These are phyloP conservation scores for Metschnikowia similis DNA, from an alignment of 805 yeast genomes.

Conservation along the genomic window DNA sequence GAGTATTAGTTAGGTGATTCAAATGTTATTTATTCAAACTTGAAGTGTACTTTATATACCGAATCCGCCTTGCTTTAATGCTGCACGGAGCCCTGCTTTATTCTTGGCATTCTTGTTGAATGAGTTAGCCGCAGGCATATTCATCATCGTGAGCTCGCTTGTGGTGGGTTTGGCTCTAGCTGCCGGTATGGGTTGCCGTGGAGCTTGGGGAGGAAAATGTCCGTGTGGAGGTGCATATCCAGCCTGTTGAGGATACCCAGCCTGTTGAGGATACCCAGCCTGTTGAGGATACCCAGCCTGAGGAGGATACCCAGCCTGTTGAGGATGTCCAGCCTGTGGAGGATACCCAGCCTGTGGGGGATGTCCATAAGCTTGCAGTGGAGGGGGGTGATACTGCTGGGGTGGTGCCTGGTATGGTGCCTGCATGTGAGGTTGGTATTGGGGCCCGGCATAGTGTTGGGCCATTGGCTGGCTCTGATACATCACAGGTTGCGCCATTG, in stretches of 20 bases:
- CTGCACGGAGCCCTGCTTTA: conserved; percentile 58
- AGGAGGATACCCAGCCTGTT: neutral
- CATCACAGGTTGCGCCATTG: neutral
- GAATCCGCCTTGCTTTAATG: conserved; percentile 61
- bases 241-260: conserved; percentile 5
- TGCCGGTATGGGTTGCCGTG: neutral
- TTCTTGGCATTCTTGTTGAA: conserved; percentile 41
- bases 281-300: conserved; percentile 7
- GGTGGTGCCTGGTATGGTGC: conserved; percentile 13
- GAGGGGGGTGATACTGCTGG: conserved; percentile 11
- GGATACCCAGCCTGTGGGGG: too few relatives aligned
- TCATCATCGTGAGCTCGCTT: conserved; percentile 42
- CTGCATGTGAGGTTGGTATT: conserved; percentile 17
- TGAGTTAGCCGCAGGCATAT: conserved; percentile 43
- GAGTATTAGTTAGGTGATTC: conserved; percentile 41
- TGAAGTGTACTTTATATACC: conserved; percentile 45
- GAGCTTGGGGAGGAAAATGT: conserved; percentile 15
- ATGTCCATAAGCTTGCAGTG: neutral
- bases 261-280: conserved; percentile 5
- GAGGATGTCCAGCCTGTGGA: too few relatives aligned
- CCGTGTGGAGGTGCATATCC: conserved; percentile 14
- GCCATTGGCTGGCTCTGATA: conserved; percentile 4
- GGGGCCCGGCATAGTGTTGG: conserved; percentile 5
- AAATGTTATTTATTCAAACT: too few relatives aligned
- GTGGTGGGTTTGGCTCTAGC: conserved; percentile 23